Conservation (phyloP, 1,284 basidiomycete species). For the Pseudozyma thailandica region DNA sequence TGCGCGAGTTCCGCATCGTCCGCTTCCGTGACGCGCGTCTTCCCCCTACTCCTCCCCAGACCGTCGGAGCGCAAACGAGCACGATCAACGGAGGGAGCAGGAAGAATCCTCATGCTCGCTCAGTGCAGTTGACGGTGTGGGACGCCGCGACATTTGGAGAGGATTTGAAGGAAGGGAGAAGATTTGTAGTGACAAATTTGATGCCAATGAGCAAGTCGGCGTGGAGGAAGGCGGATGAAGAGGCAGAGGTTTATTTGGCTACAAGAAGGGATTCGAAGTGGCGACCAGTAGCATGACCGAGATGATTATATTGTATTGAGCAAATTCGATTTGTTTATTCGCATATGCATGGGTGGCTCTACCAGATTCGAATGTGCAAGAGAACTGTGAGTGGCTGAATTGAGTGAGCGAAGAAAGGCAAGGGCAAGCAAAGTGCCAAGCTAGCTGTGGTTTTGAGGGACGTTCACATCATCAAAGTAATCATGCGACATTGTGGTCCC, state of each 20-base stretch:
- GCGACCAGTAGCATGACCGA: conserved; percentile 50
- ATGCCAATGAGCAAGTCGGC: conserved; percentile 74
- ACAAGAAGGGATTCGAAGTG: conserved; percentile 76
- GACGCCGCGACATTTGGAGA: conserved; percentile 32
- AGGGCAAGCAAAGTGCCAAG: neutral
- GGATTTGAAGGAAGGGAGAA: conserved; percentile 30
- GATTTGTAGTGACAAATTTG: conserved; percentile 74
- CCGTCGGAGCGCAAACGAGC: neutral
- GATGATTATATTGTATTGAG: neutral
- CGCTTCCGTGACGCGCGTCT: conserved; percentile 76
- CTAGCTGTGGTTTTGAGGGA: conserved; percentile 8
- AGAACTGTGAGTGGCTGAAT: neutral
- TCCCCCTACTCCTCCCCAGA: conserved; percentile 9
- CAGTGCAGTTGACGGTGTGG: conserved; percentile 57
- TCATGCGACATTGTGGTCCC: too few species aligned
- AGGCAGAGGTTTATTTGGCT: conserved; percentile 75
- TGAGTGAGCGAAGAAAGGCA: neutral
- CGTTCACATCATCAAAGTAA: conserved; percentile 22
- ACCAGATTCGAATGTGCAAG: neutral
- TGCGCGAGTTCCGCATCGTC: conserved; percentile 83
- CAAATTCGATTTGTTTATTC: neutral
- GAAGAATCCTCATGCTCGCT: conserved; percentile 42
- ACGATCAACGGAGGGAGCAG: conserved; percentile 4
- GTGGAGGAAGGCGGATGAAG: conserved; percentile 74
- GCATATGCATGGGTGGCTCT: too few species aligned